Evolutionary conservation across 75 land plant species (phyloP).

Genomic region (Picea sitchensis): DNA sequence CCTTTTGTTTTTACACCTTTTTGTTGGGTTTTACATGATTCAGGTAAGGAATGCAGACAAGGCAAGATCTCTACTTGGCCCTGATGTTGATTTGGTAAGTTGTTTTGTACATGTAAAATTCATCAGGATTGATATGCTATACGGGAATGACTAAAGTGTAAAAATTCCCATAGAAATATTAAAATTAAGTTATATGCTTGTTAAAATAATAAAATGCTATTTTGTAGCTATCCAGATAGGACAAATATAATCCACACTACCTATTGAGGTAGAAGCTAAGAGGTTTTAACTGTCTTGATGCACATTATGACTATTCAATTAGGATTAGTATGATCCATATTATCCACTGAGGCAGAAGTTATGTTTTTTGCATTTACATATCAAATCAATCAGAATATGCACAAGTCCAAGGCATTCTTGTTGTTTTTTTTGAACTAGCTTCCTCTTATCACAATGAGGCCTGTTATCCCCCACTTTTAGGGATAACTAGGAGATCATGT

Average conservation of each 20-base stretch:
- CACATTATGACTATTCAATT: too few relatives aligned
- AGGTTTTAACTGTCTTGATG: background rate
- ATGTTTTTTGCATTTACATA: background rate
- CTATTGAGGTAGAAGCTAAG: background rate
- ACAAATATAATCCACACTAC: background rate
- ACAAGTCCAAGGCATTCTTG: background rate
- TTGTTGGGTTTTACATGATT: background rate
- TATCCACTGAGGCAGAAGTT: background rate
- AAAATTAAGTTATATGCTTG: background rate
- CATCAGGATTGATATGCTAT: background rate
- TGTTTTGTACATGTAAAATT: background rate
- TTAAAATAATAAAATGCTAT: background rate
- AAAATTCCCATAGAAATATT: background rate
- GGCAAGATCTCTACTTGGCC: conserved; percentile 74
- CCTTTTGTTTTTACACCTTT: background rate
- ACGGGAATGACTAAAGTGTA: background rate
- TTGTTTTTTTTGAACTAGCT: too few relatives aligned
- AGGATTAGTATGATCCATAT: too few relatives aligned
- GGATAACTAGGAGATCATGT: too few relatives aligned
- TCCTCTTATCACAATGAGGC: too few relatives aligned
- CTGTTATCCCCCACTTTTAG: too few relatives aligned
- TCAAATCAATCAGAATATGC: background rate
- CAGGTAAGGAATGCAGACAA: conserved; percentile 96
- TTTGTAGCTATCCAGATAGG: background rate
- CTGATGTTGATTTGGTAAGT: conserved; percentile 85